Conservation (phyloP, 2,329 filamentous ascomycete species). For the Monosporascus sp. region DNA sequence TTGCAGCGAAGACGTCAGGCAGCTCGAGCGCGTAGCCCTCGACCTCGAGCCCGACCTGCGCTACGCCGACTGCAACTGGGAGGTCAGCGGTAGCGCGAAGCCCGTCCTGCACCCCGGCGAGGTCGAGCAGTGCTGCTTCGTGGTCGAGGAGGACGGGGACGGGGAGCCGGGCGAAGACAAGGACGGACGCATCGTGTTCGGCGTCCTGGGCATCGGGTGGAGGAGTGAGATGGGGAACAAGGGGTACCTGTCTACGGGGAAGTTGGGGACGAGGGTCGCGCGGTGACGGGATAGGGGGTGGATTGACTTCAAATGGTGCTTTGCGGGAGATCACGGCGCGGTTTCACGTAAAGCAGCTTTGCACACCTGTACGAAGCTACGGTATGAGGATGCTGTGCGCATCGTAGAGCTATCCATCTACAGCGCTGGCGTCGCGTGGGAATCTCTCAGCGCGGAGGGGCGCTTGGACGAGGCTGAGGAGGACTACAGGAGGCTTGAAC, state of each 20-base stretch:
- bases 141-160: constrained; percentile 43
- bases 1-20: constrained; percentile 75
- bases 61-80: constrained; percentile 55
- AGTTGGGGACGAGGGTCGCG: constrained; percentile 52
- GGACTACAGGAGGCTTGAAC: too few relatives aligned
- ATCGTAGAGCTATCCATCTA: too few relatives aligned
- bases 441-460: too few relatives aligned
- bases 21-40: constrained; percentile 62
- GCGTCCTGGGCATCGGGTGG: constrained; percentile 83
- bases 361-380: too few relatives aligned
- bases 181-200: constrained; percentile 63
- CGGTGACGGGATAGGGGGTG: neutral
- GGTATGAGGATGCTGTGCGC: too few relatives aligned
- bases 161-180: constrained; percentile 39
- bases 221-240: constrained; percentile 82
- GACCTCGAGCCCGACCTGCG: constrained; percentile 46
- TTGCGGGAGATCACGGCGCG: too few relatives aligned
- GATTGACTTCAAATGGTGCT: too few relatives aligned
- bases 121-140: constrained; percentile 61
- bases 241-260: constrained; percentile 83
- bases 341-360: too few relatives aligned
- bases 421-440: too few relatives aligned
- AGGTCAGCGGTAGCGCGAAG: constrained; percentile 33
- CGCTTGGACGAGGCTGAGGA: too few relatives aligned
- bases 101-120: constrained; percentile 58